Conservation (phyloP, 768 basidiomycete species). For the Rubroboletus satanas region DNA sequence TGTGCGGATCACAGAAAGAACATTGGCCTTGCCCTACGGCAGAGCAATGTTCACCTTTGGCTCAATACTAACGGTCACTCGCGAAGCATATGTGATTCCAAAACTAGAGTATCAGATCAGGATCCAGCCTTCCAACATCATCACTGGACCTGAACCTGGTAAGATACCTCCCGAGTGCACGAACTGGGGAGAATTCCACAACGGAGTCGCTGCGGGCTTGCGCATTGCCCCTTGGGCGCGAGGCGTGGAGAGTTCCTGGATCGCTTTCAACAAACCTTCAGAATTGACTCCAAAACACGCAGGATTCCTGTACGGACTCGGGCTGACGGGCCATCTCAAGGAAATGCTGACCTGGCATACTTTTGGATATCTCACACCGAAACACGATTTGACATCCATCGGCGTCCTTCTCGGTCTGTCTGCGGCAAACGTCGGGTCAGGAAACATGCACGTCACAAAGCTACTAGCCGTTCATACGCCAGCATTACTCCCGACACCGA, state of each 20-base stretch:
- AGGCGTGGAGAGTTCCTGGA: conserved; percentile 90
- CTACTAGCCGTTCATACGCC: conserved; percentile 90
- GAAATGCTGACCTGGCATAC: conserved; percentile 94
- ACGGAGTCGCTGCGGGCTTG: conserved; percentile 90
- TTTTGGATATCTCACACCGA: conserved; percentile 90
- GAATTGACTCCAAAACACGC: conserved; percentile 92
- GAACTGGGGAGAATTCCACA: conserved; percentile 97
- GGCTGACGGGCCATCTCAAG: conserved; percentile 86
- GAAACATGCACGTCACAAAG: conserved; percentile 85
- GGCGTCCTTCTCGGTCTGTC: conserved; percentile 91
- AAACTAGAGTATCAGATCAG: conserved; percentile 74
- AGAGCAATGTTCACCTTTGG: conserved; percentile 91
- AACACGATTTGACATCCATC: conserved; percentile 93
- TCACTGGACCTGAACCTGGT: conserved; percentile 61
- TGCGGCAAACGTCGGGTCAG: conserved; percentile 82
- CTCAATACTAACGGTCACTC: conserved; percentile 67
- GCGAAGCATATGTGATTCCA: conserved; percentile 76
- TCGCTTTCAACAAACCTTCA: conserved; percentile 89
- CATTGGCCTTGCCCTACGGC: conserved; percentile 86
- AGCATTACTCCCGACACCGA: conserved; percentile 82
- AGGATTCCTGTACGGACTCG: conserved; percentile 92
- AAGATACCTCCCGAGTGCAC: conserved; percentile 70
- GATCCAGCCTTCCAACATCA: conserved; percentile 67
- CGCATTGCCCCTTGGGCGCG: conserved; percentile 72
- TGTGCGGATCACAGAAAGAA: conserved; percentile 77